phyloP scores from a whole-genome alignment of 2,329 filamentous ascomycete genomes.

The Ophiostoma piceae region DNA sequence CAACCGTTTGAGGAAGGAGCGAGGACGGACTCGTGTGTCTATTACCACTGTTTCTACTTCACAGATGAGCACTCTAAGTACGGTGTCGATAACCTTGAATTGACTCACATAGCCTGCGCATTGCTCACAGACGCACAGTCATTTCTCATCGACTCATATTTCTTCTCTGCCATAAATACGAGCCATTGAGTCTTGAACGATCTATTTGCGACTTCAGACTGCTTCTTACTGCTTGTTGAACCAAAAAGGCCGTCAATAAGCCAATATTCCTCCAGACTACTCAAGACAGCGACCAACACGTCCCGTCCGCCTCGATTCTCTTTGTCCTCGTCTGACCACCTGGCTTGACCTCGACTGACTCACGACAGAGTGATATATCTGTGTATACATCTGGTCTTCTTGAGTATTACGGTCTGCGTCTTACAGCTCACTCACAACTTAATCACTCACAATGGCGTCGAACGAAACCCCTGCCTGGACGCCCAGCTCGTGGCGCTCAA shows the following conservation, averaged over 20 bases:
- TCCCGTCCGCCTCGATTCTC: not conserved
- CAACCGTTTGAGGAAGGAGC: not conserved
- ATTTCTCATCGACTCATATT: not conserved
- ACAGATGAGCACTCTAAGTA: no score
- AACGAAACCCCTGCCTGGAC: slow-evolving; percentile 41
- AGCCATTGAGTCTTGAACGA: not conserved
- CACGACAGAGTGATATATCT: not conserved
- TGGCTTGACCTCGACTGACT: not conserved
- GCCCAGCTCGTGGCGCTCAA: slow-evolving; percentile 66
- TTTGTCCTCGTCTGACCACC: not conserved
- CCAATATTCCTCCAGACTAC: not conserved
- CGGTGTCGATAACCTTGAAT: not conserved
- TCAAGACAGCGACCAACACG: slow-evolving; percentile 11
- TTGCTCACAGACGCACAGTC: not conserved
- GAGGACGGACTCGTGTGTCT: not conserved
- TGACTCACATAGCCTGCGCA: not conserved
- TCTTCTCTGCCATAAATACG: not conserved
- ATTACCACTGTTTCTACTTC: not conserved
- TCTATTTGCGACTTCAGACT: not conserved
- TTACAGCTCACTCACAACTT: slow-evolving; percentile 24
- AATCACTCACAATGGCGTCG: slow-evolving; percentile 20
- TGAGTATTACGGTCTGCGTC: not conserved
- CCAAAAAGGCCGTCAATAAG: not conserved
- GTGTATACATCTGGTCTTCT: no score
- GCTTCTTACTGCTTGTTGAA: not conserved